These are phyloP conservation scores for Cairneyella variabilis DNA, from an alignment of 495 filamentous ascomycete genomes.

Conservation along the genomic window DNA sequence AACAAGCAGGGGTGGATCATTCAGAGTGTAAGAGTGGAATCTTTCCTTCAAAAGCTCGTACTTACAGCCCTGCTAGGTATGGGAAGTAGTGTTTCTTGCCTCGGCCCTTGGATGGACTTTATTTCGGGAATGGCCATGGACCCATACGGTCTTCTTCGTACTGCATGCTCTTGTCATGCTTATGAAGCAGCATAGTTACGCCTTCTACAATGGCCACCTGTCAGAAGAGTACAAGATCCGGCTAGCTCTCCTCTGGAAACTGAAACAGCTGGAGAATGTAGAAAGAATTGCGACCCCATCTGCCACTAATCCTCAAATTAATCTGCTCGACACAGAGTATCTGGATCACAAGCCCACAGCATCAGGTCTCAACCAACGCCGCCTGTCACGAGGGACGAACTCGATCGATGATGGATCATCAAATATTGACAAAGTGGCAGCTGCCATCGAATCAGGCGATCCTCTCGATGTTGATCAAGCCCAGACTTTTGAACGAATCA, in stretches of 20 bases:
- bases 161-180: conserved; percentile 67
- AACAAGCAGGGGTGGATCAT: conserved; percentile 60
- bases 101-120: conserved; percentile 56
- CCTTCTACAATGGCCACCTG: conserved; percentile 65
- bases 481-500: conserved; percentile 50
- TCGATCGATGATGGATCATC: conserved; percentile 30
- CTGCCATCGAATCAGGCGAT: conserved; percentile 49
- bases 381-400: conserved; percentile 34
- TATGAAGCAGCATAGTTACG: conserved; percentile 78
- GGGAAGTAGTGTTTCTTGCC: conserved; percentile 60
- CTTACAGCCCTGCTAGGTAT: conserved; percentile 36
- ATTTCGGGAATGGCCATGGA: conserved; percentile 72
- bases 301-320: conserved; percentile 28
- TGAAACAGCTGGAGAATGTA: conserved; percentile 37
- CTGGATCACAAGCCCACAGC: conserved; percentile 35
- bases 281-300: conserved; percentile 32
- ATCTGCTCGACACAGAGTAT: conserved; percentile 34
- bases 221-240: conserved; percentile 53
- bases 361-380: conserved; percentile 37
- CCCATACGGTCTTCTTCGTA: conserved; percentile 66
- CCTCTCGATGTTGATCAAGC: conserved; percentile 58
- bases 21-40: conserved; percentile 46
- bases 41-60: background rate
- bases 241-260: conserved; percentile 35
- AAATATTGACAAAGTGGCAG: conserved; percentile 50